phyloP scores from a whole-genome alignment of 2,329 filamentous ascomycete species.

The Fusarium abutilonis region DNA sequence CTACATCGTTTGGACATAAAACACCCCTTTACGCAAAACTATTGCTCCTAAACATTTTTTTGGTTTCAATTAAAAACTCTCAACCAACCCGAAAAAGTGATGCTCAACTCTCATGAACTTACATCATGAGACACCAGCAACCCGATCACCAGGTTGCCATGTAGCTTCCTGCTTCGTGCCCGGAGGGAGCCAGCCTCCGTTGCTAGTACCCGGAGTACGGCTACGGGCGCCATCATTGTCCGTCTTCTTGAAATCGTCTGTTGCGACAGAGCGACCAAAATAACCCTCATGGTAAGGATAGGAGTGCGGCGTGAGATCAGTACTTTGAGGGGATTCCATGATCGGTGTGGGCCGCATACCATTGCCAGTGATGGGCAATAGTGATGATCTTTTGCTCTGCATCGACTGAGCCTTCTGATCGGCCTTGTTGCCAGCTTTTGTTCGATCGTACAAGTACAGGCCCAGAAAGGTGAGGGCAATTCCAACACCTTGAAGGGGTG shows the following conservation, averaged over 20 bases:
- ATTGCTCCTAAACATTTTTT: constrained; percentile 19
- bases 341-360: constrained; percentile 36
- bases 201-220: constrained; percentile 54
- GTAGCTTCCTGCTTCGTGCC: constrained; percentile 89
- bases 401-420: constrained; percentile 79
- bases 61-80: constrained; percentile 14
- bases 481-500: constrained; percentile 80
- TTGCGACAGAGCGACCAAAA: constrained; percentile 49
- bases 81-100: neutral
- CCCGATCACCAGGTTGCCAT: constrained; percentile 65
- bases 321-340: constrained; percentile 37
- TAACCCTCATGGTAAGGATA: constrained; percentile 61
- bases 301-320: constrained; percentile 45
- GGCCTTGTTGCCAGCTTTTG: constrained; percentile 85
- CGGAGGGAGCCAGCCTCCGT: constrained; percentile 72
- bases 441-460: constrained; percentile 94
- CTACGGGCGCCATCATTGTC: constrained; percentile 59
- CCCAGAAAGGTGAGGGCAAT: constrained; percentile 91
- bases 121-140: constrained; percentile 39
- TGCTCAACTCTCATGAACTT: neutral
- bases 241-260: constrained; percentile 65
- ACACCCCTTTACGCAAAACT: constrained; percentile 7
- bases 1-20: constrained; percentile 24
- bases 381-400: constrained; percentile 51
- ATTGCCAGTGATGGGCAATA: constrained; percentile 73